Conservation (phyloP, 805 yeast species). For the Candida corydali region DNA sequence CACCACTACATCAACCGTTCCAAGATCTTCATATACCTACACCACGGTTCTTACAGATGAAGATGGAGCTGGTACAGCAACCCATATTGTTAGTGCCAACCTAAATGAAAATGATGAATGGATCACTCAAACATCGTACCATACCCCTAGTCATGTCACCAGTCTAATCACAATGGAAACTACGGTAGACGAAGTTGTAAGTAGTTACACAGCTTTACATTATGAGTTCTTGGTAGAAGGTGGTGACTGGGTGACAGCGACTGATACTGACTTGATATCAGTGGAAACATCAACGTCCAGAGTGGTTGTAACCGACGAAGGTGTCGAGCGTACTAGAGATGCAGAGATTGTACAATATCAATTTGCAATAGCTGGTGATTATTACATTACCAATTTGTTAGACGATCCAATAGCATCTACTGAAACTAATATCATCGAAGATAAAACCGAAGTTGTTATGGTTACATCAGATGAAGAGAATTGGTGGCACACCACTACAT, state of each 20-base stretch:
- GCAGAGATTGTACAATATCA: neutral
- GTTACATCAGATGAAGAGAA: neutral
- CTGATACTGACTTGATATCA: neutral
- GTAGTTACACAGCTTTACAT: neutral
- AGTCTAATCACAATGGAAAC: neutral
- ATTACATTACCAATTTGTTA: neutral
- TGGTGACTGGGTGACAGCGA: neutral
- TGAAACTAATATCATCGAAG: neutral
- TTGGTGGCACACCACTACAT: neutral
- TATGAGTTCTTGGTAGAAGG: neutral
- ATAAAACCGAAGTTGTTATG: neutral
- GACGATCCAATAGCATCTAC: neutral
- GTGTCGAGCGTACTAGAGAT: neutral
- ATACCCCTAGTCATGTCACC: neutral
- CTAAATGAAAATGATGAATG: neutral
- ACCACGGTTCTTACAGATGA: neutral
- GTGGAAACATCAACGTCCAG: neutral
- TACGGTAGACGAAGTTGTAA: neutral
- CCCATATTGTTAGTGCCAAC: neutral
- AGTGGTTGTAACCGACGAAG: neutral
- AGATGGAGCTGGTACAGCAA: neutral
- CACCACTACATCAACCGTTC: neutral
- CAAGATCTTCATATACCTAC: neutral
- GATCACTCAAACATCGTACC: neutral
- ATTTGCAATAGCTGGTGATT: neutral